phyloP scores from a whole-genome alignment of 2,329 filamentous ascomycete genomes.

The Fusarium nurragi region DNA sequence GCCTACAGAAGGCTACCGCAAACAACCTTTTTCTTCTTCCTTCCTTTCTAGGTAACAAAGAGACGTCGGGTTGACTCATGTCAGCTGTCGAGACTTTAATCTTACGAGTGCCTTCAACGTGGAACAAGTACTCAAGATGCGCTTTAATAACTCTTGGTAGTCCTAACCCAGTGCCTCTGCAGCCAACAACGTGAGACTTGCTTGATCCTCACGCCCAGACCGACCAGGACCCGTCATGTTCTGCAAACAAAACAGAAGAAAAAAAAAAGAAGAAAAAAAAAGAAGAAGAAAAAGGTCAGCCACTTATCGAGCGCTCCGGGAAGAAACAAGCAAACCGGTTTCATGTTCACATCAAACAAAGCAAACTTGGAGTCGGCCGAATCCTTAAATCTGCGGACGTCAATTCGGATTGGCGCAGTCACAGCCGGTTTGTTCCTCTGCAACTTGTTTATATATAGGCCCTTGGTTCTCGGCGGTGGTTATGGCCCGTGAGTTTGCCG shows the following conservation, averaged over 20 bases:
- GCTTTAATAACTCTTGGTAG: constrained; percentile 18
- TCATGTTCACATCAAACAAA: constrained; percentile 63
- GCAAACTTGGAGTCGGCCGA: constrained; percentile 50
- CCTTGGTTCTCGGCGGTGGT: constrained; percentile 32
- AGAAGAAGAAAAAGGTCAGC: neutral
- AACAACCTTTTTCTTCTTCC: too few species aligned
- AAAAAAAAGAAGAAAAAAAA: neutral
- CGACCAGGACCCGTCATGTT: constrained; percentile 34
- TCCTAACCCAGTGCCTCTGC: constrained; percentile 28
- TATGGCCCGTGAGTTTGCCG: constrained; percentile 55
- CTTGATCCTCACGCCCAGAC: constrained; percentile 30
- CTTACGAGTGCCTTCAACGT: constrained; percentile 14
- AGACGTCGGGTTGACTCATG: neutral
- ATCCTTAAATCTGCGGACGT: constrained; percentile 53
- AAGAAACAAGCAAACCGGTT: constrained; percentile 51
- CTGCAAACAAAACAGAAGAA: constrained; percentile 23
- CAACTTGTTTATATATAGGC: constrained; percentile 36
- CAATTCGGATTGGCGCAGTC: constrained; percentile 58
- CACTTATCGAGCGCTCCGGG: neutral
- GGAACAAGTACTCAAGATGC: constrained; percentile 21
- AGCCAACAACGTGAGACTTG: constrained; percentile 31
- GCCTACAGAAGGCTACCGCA: too few species aligned
- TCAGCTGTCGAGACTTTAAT: neutral
- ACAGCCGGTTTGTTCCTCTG: constrained; percentile 53
- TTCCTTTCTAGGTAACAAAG: too few species aligned